A percentile compares a stretch with the other conserved stretches of the same genome.
Conservation (phyloP, 805 yeast genomes). For the Starmerella tilneyi region DNA sequence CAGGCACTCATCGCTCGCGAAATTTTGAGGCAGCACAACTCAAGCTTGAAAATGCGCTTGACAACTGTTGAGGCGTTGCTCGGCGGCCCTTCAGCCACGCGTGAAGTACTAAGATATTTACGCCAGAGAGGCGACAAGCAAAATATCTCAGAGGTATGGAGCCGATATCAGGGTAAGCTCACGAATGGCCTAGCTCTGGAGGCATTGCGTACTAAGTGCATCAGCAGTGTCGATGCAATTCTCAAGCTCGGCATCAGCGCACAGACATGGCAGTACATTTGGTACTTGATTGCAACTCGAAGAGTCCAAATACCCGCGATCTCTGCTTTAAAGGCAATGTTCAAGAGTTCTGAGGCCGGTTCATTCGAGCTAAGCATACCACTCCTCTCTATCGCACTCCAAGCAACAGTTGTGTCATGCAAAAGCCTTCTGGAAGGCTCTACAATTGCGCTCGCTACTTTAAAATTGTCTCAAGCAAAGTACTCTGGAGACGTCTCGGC, state of each 20-base stretch:
- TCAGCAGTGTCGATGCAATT: not conserved
- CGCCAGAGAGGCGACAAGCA: not conserved
- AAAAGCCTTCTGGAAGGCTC: not conserved
- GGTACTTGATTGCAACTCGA: not conserved
- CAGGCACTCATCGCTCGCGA: not conserved
- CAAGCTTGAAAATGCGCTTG: not conserved
- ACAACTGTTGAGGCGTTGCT: not conserved
- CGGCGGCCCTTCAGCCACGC: not conserved
- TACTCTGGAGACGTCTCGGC: no score
- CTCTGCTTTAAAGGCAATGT: not conserved
- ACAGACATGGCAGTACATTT: constrained; percentile 1
- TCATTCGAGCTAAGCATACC: not conserved
- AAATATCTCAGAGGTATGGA: not conserved
- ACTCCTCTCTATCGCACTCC: no score
- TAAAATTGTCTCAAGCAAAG: no score
- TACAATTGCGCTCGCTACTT: not conserved
- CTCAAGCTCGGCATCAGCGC: constrained; percentile 7
- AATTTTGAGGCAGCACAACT: not conserved
- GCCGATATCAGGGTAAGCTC: not conserved
- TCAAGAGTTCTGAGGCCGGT: not conserved
- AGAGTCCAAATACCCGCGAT: not conserved
- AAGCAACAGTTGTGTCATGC: not conserved
- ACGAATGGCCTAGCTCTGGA: constrained; percentile 7
- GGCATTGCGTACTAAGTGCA: constrained; percentile 1
- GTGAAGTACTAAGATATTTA: not conserved